Base-by-base conservation (phyloP, 2,329 filamentous ascomycete species). In the Penicillium sp. region DNA sequence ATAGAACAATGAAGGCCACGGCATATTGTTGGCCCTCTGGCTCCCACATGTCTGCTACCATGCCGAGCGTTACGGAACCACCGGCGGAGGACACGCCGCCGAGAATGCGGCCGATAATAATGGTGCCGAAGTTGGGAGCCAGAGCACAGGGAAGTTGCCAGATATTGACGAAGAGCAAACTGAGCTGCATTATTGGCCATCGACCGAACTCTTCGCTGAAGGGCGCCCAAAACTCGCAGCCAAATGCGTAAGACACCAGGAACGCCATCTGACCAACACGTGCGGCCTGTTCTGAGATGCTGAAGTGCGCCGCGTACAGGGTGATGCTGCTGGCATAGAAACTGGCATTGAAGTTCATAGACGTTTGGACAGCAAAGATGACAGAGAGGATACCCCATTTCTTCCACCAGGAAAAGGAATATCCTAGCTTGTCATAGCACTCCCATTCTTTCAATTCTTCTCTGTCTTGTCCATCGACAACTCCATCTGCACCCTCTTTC, bases 181-280 rank as follows among this genome's bases (percentile, higher is more conserved):
- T 89, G 32, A 83, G 73, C 76, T 92, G 89, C 57, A 93, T 80
- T 46, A 92, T 81, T 2, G 86, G 86, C 79, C 85, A 88, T 41
- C 90, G 82, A 6, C 90, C 90, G 49, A 92, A 80, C 66, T 94
- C 90, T 69, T 94, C 90, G 25, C 85, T 89, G 87, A 89, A 94
- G 0, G 90, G 90, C 0, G 90, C 90, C 90, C 90, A 94, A 0
- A 93, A 80, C 72, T 94, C 90, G 68, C 90, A 93, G 18, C 90
- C 90, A 67, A 94, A 91, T 34, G 88, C 89, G 69, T 94, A 94
- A 4, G 86, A 75, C 52, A 94, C 78, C 23, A 94, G 76, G 72
- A 92, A 94, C 60, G 89, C 82, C 74, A 88, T 86, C 59, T 89
- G 88, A 59, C 89, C 89, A 42, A 84, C 79, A 52, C 88, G 82